Base-by-base conservation (phyloP, 441 rosid species). In the Pelargonium exstipulatum region DNA sequence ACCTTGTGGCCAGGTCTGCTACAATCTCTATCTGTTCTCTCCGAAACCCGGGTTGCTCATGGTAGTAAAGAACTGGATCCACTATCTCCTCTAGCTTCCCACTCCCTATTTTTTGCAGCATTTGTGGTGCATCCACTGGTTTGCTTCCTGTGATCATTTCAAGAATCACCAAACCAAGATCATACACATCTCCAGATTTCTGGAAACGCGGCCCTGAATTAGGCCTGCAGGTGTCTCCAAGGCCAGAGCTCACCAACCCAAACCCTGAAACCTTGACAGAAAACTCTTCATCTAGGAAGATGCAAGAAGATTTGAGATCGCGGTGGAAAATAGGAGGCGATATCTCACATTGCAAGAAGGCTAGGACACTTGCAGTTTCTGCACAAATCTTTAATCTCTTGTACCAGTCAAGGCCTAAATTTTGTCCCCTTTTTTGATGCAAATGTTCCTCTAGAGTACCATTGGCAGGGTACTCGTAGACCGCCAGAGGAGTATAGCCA, bases 1-100 rank as follows among this genome's bases (percentile, higher is more conserved):
- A 88, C 78, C 90, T 71, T 0, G 89, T 87, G 3, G 90, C 96
- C 10, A 92, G 72, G 74, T 92, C 95, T 62, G 93, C 90, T 2
- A 88, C 87, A 64, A 69, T 77, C 65, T 85, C 85, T 49, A 92
- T 88, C 75, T 90, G 90, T 70, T 88, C 90, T 61, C 76, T 76
- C 42, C 80, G 80, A 6, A 64, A 69, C 20, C 70, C 16, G 0
- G 92, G 78, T 64, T 83, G 90, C 78, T 90, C 92, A 29, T 90
- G 89, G 74, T 80, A 86, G 78, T 85, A 83, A 13, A 92, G 72
- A 43, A 68, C 69, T 18, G 96, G 88, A 76, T 90, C 92, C 70
- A 90, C 82, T 0, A 90, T 78, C 64, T 88, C 95, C 75, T 90
- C 91, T 17, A 88, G 76, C 80, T 83, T 90, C 61, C 89, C 89